Base-by-base conservation (phyloP, 352 stramenopile species). In the Chrysophaeum taylorii region DNA sequence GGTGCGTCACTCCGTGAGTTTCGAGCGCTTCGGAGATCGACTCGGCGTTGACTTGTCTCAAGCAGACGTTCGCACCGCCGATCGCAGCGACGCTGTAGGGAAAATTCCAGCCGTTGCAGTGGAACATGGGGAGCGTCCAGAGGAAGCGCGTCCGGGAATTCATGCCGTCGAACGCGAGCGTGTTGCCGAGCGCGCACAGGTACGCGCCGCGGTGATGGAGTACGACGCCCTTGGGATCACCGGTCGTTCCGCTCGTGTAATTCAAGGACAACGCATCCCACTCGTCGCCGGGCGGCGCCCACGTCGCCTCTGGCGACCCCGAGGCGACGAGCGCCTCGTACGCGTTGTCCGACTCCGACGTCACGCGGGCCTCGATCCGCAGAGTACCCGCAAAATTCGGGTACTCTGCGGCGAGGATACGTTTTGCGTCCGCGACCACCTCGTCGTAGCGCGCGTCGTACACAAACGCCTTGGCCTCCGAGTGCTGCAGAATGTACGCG, bases 201-300 rank as follows among this genome's bases (percentile, higher is more conserved):
- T 66, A 66, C 12, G 35, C 33, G 57, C 57, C 57, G 12, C 57
- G 57, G 57, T 66, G 57, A n/a, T 66, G 57, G 5, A 66, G 18
- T 1, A 66, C 33, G 57, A 66, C 57, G 35, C 57, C 57, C 35
- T 66, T 66, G 9, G 57, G 57, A 2, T 18, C 1, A 2, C 64
- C 64, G 16, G 64, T 70, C 45, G 64, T 70, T 1, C 64, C 69
- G 29, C 4, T 35, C 35, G 69, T 73, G 53, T 73, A 73, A 27
- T 68, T 73, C 4, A 73, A 2, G 23, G 69, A 21, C 42, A 73
- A 25, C 35, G 60, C 57, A 45, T 73, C 69, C 45, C 45, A 70
- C 60, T 72, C 68, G 68, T 72, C 60, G 14, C 5, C 2, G 27
- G 68, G 68, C 1, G 2, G 45, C 36, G 7, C 35, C 2, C 31